phyloP scores from a whole-genome alignment of 345 rosid species.

The Brassica incana region DNA sequence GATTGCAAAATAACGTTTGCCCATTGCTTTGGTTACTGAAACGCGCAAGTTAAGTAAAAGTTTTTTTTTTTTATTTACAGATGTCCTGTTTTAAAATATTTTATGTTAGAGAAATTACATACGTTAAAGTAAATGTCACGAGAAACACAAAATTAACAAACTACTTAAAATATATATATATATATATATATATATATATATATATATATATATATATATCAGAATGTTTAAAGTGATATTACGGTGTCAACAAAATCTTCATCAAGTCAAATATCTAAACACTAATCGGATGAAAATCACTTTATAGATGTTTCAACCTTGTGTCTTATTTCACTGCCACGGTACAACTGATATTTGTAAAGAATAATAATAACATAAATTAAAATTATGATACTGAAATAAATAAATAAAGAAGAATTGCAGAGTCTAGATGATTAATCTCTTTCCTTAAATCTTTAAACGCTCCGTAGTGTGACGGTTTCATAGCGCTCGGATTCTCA shows the following conservation, averaged over 20 bases:
- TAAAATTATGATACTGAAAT: too few species aligned
- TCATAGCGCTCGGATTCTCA: too few species aligned
- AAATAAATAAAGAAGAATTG: too few species aligned
- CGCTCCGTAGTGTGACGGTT: too few species aligned
- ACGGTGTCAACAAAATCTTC: not conserved
- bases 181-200: too few species aligned
- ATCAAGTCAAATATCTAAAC: not conserved
- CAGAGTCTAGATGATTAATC: too few species aligned
- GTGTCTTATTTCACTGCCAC: too few species aligned
- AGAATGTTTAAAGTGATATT: not conserved
- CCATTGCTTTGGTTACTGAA: not conserved
- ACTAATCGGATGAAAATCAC: not conserved
- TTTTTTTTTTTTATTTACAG: not conserved
- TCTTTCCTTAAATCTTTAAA: too few species aligned
- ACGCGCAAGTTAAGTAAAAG: slow-evolving; percentile 11
- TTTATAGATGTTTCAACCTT: not conserved
- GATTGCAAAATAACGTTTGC: slow-evolving; percentile 19
- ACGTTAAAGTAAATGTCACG: slow-evolving; percentile 19
- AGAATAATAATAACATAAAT: too few species aligned
- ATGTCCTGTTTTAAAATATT: not conserved
- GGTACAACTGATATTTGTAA: too few species aligned
- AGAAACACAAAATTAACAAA: slow-evolving; percentile 1
- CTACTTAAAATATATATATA: not conserved
- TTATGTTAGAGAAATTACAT: not conserved
- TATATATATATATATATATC: too few species aligned